phyloP scores from a whole-genome alignment of 2,329 filamentous ascomycete genomes.

The Penicillium sp. region DNA sequence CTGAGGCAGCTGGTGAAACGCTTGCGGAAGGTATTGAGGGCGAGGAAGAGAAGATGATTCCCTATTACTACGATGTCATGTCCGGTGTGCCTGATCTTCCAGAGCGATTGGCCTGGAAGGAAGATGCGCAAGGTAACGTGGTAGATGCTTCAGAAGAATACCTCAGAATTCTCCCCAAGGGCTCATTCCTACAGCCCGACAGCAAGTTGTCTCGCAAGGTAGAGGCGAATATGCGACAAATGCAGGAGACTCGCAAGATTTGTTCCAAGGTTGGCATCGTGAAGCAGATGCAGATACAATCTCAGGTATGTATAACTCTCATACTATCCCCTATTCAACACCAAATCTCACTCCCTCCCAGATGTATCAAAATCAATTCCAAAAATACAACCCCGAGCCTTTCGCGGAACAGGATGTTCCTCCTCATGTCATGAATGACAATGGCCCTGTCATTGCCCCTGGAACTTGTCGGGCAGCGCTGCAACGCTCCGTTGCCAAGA shows the following conservation, averaged over 20 bases:
- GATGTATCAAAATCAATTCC: conserved; percentile 98
- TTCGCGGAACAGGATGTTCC: conserved; percentile 86
- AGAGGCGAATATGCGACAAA: conserved; percentile 87
- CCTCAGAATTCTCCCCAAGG: conserved; percentile 72
- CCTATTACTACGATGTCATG: conserved; percentile 91
- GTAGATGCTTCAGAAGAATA: conserved; percentile 86
- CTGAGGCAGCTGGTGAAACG: conserved; percentile 65
- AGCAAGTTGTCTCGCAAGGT: conserved; percentile 76
- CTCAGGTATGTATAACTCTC: conserved; percentile 65
- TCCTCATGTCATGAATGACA: conserved; percentile 84
- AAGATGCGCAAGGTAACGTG: conserved; percentile 85
- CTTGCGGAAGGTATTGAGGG: conserved; percentile 94
- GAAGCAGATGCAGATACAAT: conserved; percentile 99
- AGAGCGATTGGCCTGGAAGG: conserved; percentile 77
- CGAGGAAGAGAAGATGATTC: conserved; percentile 78
- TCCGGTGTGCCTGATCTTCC: conserved; percentile 83
- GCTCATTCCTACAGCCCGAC: conserved; percentile 72
- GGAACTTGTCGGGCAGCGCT: conserved; percentile 80
- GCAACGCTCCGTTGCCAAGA: conserved; percentile 87
- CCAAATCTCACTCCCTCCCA: conserved; percentile 38
- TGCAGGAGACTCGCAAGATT: conserved; percentile 95
- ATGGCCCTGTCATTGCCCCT: conserved; percentile 82
- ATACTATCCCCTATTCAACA: not conserved
- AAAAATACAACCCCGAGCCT: conserved; percentile 88
- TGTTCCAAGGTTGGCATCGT: conserved; percentile 96